Percentiles rank a stretch among this genome's conserved stretches.
These are phyloP conservation scores for Arctostaphylos glauca DNA, from an alignment of 148 eudicot genomes.

Conservation along the genomic window DNA sequence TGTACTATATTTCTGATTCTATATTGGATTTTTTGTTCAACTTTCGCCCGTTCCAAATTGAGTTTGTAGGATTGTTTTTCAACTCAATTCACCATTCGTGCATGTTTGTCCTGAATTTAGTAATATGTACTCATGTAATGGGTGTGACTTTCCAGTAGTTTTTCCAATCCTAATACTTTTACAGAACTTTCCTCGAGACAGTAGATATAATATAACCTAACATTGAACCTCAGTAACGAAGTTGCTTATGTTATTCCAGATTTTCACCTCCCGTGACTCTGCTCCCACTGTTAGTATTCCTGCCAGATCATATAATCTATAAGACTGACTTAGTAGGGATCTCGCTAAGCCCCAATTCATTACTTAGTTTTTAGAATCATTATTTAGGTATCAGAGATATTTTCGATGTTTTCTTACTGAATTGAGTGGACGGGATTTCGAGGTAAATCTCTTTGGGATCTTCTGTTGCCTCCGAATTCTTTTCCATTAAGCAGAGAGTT, in stretches of 20 bases:
- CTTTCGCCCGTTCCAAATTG: not conserved
- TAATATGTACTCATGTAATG: not conserved
- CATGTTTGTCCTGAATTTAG: not conserved
- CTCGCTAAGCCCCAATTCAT: no score
- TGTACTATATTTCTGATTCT: not conserved
- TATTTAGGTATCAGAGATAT: not conserved
- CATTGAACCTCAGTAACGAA: not conserved
- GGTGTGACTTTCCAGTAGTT: not conserved
- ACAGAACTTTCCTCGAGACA: not conserved
- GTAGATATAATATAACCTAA: not conserved
- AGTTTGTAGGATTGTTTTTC: not conserved
- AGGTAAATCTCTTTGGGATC: not conserved
- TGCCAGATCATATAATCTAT: no score
- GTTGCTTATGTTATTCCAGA: not conserved
- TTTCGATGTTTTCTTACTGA: not conserved
- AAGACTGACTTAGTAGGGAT: no score
- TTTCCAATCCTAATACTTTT: not conserved
- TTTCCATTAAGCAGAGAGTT: not conserved
- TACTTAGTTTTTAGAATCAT: not conserved
- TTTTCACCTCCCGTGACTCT: no score
- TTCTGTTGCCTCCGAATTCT: not conserved
- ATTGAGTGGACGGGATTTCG: not conserved
- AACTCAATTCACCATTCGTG: not conserved
- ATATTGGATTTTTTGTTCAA: not conserved
- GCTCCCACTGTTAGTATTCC: no score